phyloP scores from a whole-genome alignment of 2,329 filamentous ascomycete species.

The Dactylellina leptospora region DNA sequence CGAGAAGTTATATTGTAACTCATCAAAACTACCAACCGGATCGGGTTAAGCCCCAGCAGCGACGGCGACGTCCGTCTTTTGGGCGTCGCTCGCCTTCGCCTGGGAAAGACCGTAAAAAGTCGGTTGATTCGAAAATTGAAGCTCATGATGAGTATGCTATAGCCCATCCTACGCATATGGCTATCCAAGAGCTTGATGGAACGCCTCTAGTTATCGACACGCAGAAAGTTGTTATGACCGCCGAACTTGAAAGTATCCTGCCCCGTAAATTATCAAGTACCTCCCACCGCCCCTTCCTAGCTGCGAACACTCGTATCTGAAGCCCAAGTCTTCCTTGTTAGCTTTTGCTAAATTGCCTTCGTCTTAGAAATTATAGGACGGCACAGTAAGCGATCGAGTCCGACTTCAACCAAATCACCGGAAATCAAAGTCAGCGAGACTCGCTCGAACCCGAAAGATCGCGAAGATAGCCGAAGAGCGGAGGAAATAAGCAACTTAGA shows the following conservation, averaged over 20 bases:
- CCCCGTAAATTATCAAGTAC: conserved; percentile 53
- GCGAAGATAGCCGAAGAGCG: too few species aligned
- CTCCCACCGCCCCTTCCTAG: conserved; percentile 2
- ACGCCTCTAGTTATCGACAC: conserved; percentile 41
- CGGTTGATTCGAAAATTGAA: conserved; percentile 30
- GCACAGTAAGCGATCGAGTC: conserved; percentile 37
- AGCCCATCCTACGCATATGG: conserved; percentile 18
- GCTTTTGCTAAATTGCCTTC: conserved; percentile 10
- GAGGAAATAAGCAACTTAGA: conserved; percentile 13
- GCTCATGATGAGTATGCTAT: conserved; percentile 28
- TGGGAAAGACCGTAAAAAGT: conserved; percentile 45
- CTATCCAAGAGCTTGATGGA: conserved; percentile 32
- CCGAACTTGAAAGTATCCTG: conserved; percentile 46
- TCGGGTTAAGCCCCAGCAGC: conserved; percentile 43
- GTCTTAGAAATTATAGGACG: conserved; percentile 34
- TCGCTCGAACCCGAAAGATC: conserved; percentile 22
- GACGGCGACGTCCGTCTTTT: conserved; percentile 34
- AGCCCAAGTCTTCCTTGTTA: not conserved
- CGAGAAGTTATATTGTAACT: conserved; percentile 42
- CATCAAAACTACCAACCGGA: conserved; percentile 48
- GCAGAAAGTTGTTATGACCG: conserved; percentile 46
- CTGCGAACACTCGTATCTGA: too few species aligned
- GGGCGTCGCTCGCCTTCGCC: conserved; percentile 31
- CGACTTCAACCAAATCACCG: conserved; percentile 34
- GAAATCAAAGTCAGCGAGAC: conserved; percentile 28